phyloP scores from a whole-genome alignment of 805 yeast genomes.

The Spathaspora boniae region DNA sequence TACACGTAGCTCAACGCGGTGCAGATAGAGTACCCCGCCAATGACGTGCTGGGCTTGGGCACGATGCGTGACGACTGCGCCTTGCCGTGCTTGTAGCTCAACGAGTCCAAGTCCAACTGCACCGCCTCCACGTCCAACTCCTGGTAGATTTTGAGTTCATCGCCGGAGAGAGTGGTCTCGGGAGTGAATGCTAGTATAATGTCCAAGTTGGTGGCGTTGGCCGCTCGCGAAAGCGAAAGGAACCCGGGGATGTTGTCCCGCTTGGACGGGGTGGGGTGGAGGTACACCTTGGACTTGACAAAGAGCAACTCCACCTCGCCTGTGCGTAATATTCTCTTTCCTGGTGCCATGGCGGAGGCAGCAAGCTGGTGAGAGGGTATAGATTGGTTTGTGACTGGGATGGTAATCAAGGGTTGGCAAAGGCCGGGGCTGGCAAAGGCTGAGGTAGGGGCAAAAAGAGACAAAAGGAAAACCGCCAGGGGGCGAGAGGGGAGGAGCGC shows the following conservation, averaged over 20 bases:
- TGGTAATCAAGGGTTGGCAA: too few relatives aligned
- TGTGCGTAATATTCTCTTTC: slow-evolving; percentile 6
- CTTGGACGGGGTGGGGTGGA: slow-evolving; percentile 75
- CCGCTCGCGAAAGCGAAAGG: slow-evolving; percentile 59
- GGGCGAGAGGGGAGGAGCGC: too few relatives aligned
- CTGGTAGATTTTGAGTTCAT: slow-evolving; percentile 46
- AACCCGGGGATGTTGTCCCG: slow-evolving; percentile 80
- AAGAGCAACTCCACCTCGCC: slow-evolving; percentile 47
- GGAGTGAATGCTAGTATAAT: slow-evolving; percentile 68
- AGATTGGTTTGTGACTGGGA: too few relatives aligned
- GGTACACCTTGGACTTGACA: slow-evolving; percentile 68
- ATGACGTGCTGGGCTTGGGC: slow-evolving; percentile 48
- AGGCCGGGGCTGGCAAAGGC: too few relatives aligned
- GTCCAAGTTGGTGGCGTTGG: slow-evolving; percentile 49
- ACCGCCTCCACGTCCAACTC: slow-evolving; percentile 46
- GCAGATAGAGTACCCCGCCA: slow-evolving; percentile 68
- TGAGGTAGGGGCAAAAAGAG: not conserved
- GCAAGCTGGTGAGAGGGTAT: too few relatives aligned
- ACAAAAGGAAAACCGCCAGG: too few relatives aligned
- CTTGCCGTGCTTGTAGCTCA: slow-evolving; percentile 8
- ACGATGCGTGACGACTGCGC: slow-evolving; percentile 28
- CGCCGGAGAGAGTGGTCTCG: slow-evolving; percentile 42
- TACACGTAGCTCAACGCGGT: slow-evolving; percentile 57
- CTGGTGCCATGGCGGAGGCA: not conserved
- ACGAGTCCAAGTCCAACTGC: slow-evolving; percentile 17